These are phyloP conservation scores for Zygoascus flipseniorum DNA, from an alignment of 805 yeast species.

Conservation along the genomic window DNA sequence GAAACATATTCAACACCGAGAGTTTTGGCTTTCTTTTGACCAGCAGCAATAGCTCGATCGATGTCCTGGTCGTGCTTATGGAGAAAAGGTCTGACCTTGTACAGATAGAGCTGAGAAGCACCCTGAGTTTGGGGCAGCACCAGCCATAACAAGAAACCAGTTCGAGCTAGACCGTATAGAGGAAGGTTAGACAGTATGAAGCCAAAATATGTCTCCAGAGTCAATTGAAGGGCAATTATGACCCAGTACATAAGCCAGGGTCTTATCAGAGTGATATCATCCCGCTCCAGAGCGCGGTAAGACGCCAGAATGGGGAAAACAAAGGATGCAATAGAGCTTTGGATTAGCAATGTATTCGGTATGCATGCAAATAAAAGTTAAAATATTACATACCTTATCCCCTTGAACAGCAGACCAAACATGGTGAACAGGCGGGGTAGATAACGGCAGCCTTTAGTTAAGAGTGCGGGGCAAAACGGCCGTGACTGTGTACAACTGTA, in stretches of 20 bases:
- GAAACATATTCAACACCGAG: slow-evolving; percentile 15
- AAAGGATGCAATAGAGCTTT: slow-evolving; percentile 33
- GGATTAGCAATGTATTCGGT: neutral
- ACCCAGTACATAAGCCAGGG: slow-evolving; percentile 63
- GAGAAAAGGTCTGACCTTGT: slow-evolving; percentile 34
- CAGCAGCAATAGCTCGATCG: slow-evolving; percentile 23
- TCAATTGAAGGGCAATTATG: slow-evolving; percentile 38
- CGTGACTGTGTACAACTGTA: too few species aligned
- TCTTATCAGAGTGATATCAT: slow-evolving; percentile 30
- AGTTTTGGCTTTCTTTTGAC: slow-evolving; percentile 11
- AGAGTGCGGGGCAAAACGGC: too few species aligned
- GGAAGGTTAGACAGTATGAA: slow-evolving; percentile 46
- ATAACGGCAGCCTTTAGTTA: too few species aligned
- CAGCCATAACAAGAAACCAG: slow-evolving; percentile 52
- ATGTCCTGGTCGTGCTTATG: slow-evolving; percentile 28
- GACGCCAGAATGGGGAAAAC: slow-evolving; percentile 56
- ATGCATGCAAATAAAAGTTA: neutral
- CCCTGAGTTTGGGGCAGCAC: slow-evolving; percentile 45
- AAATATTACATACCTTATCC: slow-evolving; percentile 1
- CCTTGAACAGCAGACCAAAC: slow-evolving; percentile 8
- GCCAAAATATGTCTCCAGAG: slow-evolving; percentile 34
- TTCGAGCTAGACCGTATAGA: slow-evolving; percentile 40
- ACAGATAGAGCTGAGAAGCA: slow-evolving; percentile 33
- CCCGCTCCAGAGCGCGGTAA: slow-evolving; percentile 43
- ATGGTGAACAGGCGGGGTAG: neutral